Evolutionary conservation across 2,329 filamentous ascomycete genomes (phyloP).

Genomic region (Teratosphaeriaceae sp.): DNA sequence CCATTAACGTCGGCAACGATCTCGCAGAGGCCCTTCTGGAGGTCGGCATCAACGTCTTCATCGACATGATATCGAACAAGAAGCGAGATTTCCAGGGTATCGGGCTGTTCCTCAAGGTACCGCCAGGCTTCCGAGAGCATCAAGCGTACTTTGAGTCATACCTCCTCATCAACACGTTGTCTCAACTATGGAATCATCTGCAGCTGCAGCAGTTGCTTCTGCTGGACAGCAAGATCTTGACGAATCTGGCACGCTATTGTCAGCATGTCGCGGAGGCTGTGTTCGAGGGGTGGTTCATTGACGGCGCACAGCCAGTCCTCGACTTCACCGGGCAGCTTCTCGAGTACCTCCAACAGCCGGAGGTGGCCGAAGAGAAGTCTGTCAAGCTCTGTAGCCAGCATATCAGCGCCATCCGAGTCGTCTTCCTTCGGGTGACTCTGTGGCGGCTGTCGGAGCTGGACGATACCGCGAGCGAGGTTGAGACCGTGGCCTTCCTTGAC

Average conservation of each 20-base stretch:
- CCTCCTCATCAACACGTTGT: slow-evolving; percentile 67
- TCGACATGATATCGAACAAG: slow-evolving; percentile 74
- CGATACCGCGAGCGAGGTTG: slow-evolving; percentile 53
- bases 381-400: slow-evolving; percentile 88
- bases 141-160: slow-evolving; percentile 95
- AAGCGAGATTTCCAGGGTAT: slow-evolving; percentile 94
- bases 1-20: slow-evolving; percentile 54
- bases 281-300: slow-evolving; percentile 94
- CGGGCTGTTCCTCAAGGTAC: slow-evolving; percentile 76
- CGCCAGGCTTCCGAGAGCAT: slow-evolving; percentile 88
- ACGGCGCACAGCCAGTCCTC: slow-evolving; percentile 70
- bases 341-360: slow-evolving; percentile 82
- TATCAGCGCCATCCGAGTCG: slow-evolving; percentile 65
- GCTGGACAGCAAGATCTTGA: slow-evolving; percentile 74
- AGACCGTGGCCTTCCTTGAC: slow-evolving; percentile 66
- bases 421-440: slow-evolving; percentile 72
- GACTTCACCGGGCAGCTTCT: slow-evolving; percentile 81
- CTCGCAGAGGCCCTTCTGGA: slow-evolving; percentile 72
- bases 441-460: slow-evolving; percentile 80
- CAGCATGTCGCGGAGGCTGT: slow-evolving; percentile 80
- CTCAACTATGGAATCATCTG: slow-evolving; percentile 62
- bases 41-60: slow-evolving; percentile 71
- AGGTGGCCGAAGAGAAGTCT: slow-evolving; percentile 72
- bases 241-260: slow-evolving; percentile 76
- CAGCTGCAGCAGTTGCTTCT: slow-evolving; percentile 65